Conservation (phyloP, 1,284 basidiomycete genomes). For the Vanrija sp. region DNA sequence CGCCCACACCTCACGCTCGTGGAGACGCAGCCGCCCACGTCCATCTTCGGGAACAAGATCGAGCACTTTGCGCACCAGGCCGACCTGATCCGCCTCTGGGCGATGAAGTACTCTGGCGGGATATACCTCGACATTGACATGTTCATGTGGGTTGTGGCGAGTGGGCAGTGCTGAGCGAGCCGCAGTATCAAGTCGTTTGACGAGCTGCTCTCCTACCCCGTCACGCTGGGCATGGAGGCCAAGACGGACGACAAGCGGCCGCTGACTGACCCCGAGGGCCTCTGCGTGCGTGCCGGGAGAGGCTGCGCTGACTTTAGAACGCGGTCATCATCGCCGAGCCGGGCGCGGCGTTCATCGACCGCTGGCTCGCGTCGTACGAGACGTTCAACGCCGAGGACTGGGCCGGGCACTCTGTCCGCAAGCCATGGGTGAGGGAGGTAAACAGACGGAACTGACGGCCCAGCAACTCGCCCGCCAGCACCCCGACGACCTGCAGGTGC, state of each 20-base stretch:
- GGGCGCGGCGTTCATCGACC: constrained; percentile 48
- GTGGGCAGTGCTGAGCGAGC: not conserved
- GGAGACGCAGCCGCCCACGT: constrained; percentile 33
- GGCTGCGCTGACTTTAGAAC: constrained; percentile 41
- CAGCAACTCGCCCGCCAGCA: constrained; percentile 47
- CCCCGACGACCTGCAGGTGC: constrained; percentile 50
- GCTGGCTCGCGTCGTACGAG: constrained; percentile 49
- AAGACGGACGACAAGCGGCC: constrained; percentile 36
- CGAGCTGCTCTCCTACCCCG: constrained; percentile 42
- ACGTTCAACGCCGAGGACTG: constrained; percentile 47
- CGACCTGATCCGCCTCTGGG: constrained; percentile 44
- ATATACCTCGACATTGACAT: constrained; percentile 54
- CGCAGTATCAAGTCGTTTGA: constrained; percentile 38
- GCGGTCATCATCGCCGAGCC: constrained; percentile 51
- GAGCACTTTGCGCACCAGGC: constrained; percentile 49
- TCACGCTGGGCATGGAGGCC: constrained; percentile 52
- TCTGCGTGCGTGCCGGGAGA: constrained; percentile 35
- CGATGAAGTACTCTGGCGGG: constrained; percentile 48
- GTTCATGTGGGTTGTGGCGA: constrained; percentile 37
- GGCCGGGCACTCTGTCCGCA: constrained; percentile 49
- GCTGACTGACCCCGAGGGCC: constrained; percentile 42
- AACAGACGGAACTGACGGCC: not conserved
- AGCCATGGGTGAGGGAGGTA: constrained; percentile 35
- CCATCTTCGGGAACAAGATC: constrained; percentile 36
- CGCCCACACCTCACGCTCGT: constrained; percentile 42